Conservation (phyloP, 2,329 filamentous ascomycete species). For the Fusarium mexicanum region DNA sequence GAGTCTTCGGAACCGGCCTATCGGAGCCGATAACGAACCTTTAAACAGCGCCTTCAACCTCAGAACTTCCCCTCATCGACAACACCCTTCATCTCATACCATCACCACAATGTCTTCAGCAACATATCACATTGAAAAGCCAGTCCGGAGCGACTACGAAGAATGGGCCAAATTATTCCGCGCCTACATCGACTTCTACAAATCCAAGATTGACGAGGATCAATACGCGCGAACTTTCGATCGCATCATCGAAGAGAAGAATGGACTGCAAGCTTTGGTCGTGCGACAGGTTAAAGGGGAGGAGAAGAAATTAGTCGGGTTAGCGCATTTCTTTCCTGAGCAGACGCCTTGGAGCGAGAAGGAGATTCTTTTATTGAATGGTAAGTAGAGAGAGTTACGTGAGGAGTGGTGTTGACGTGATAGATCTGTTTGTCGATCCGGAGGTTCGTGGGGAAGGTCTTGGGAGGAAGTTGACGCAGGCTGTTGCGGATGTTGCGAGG, state of each 20-base stretch:
- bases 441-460: conserved; percentile 1
- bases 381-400: rapidly evolving
- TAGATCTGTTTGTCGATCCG: conserved; percentile 21
- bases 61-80: too few relatives aligned
- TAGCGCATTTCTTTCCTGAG: conserved; percentile 32
- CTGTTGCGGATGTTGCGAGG: conserved; percentile 19
- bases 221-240: conserved; percentile 23
- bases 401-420: neutral
- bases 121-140: conserved; percentile 12
- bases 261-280: conserved; percentile 12
- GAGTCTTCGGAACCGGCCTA: conserved; percentile 2
- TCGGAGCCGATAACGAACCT: neutral
- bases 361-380: conserved; percentile 24
- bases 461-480: conserved; percentile 16
- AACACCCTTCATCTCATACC: rapidly evolving
- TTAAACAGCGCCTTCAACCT: neutral
- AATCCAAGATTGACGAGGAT: conserved; percentile 11
- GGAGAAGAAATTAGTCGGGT: neutral
- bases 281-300: neutral
- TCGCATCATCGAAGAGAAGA: conserved; percentile 16
- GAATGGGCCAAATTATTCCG: conserved; percentile 21
- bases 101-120: neutral
- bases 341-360: conserved; percentile 33
- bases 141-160: conserved; percentile 2
- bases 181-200: conserved; percentile 28